Conservation (phyloP, 805 yeast species). For the Candida nonsorbophila region DNA sequence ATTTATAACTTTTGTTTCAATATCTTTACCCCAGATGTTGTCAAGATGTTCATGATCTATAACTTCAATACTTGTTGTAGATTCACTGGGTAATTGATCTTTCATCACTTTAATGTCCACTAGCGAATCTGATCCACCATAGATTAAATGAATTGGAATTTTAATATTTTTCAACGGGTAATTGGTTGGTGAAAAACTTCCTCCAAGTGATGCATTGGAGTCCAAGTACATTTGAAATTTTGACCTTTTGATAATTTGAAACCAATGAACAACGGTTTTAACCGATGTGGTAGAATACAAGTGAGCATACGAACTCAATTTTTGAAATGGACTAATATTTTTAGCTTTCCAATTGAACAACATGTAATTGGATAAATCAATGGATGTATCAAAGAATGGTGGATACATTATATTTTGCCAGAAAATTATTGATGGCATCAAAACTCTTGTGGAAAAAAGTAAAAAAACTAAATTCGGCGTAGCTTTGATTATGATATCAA, state of each 20-base stretch:
- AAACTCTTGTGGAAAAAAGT: conserved; percentile 67
- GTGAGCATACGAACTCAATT: conserved; percentile 77
- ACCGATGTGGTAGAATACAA: conserved; percentile 89
- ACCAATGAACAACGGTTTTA: conserved; percentile 94
- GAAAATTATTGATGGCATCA: conserved; percentile 70
- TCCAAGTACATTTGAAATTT: conserved; percentile 90
- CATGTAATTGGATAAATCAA: conserved; percentile 62
- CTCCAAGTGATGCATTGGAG: conserved; percentile 13
- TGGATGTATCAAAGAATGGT: conserved; percentile 63
- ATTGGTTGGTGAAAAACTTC: conserved; percentile 25
- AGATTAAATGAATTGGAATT: conserved; percentile 71
- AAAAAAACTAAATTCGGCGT: conserved; percentile 68
- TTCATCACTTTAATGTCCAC: conserved; percentile 82
- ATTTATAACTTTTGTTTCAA: conserved; percentile 30
- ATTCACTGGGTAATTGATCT: conserved; percentile 53
- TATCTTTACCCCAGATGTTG: conserved; percentile 79
- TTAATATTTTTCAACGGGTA: conserved; percentile 35
- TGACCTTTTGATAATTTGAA: conserved; percentile 74
- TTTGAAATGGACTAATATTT: conserved; percentile 71
- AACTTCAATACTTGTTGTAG: conserved; percentile 51
- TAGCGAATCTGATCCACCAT: conserved; percentile 76
- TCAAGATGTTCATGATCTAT: conserved; percentile 84
- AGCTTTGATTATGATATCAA: conserved; percentile 68
- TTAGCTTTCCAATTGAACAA: conserved; percentile 76
- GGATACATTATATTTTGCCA: conserved; percentile 81